phyloP scores from a whole-genome alignment of 2,329 filamentous ascomycete species.

The Lachnellula suecica region DNA sequence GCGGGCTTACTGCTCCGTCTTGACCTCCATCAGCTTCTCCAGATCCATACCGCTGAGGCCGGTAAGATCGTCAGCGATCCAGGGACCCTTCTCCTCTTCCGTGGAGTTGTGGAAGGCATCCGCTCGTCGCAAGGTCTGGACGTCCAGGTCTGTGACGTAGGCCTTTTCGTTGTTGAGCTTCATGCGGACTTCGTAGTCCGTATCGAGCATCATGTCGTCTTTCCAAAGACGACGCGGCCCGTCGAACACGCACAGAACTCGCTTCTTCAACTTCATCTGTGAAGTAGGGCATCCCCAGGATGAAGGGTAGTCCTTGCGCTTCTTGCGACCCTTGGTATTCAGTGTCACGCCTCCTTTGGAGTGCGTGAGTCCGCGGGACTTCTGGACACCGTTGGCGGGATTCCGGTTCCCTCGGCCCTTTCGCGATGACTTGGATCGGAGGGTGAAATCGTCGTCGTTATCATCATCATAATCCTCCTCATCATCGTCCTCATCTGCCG shows the following conservation, averaged over 20 bases:
- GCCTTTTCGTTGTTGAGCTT: conserved; percentile 60
- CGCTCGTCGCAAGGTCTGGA: conserved; percentile 86
- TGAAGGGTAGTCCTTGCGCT: conserved; percentile 87
- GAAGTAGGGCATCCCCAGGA: conserved; percentile 91
- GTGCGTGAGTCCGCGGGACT: conserved; percentile 73
- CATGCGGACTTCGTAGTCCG: conserved; percentile 89
- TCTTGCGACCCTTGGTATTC: conserved; percentile 71
- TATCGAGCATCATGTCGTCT: conserved; percentile 98
- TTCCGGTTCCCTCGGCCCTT: conserved; percentile 31
- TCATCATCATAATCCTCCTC: conserved; percentile 60
- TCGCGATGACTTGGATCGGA: conserved; percentile 45
- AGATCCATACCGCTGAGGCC: conserved; percentile 60
- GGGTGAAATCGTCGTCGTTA: conserved; percentile 56
- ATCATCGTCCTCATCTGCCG: conserved; percentile 40
- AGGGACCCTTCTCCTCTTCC: conserved; percentile 83
- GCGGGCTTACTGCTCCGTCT: conserved; percentile 23
- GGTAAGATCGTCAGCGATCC: conserved; percentile 72
- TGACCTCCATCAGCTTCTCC: conserved; percentile 55
- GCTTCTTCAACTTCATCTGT: conserved; percentile 98
- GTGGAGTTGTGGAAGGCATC: conserved; percentile 79
- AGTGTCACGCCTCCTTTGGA: conserved; percentile 71
- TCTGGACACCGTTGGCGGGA: conserved; percentile 53
- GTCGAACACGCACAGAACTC: conserved; percentile 90
- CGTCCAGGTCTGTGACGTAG: conserved; percentile 91
- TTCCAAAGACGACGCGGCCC: conserved; percentile 86